Base-by-base conservation (phyloP, 352 stramenopile genomes). In the Pseudoperonospora humuli region DNA sequence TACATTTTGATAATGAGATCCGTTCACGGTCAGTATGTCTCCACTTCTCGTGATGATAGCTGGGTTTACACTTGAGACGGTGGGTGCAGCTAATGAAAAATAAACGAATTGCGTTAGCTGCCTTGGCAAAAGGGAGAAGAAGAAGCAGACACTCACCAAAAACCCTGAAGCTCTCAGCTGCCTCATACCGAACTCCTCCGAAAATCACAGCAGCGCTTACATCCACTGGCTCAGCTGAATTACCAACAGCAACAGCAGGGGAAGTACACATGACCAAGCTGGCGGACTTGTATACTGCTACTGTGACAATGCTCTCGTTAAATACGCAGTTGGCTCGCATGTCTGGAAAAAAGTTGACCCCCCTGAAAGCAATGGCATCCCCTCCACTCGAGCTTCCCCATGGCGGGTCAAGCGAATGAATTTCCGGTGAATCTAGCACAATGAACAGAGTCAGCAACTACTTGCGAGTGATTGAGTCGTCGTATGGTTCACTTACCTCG, bases 241-340 rank as follows among this genome's bases (percentile, higher is more conserved):
- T 34, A 9, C n/a, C 5, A 27, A 57, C 23, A 9, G 5, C 14
- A 0, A 70, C 25, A 14, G 27, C 14, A 42, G 67, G 67, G 7
- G 61, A 65, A n/a, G 50, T n/a, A 23, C 67, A 75, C 19, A 59
- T 6, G 10, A 71, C 11, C 18, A 39, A 58, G 27, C 39, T 39
- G 0, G 57, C 44, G 4, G 64, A 68, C 13, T 59, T 43, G 23
- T 61, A 56, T 3, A 26, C 45, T 39, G 55, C 54, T 8, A 11
- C 17, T 5, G 57, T 73, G 11, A 57, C 42, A 25, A 64, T 52
- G 11, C 23, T 70, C 1, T 34, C 57, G 19, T 76, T 70, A 28
- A 79, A 79, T 13, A 79, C 26, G 37, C 68, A 79, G 21, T 45
- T 60, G n/a, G 35, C 36, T 37, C 52, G 31, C 5, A 32, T 21